phyloP scores from a whole-genome alignment of 2,329 filamentous ascomycete genomes.

The Pseudogymnoascus sp. region DNA sequence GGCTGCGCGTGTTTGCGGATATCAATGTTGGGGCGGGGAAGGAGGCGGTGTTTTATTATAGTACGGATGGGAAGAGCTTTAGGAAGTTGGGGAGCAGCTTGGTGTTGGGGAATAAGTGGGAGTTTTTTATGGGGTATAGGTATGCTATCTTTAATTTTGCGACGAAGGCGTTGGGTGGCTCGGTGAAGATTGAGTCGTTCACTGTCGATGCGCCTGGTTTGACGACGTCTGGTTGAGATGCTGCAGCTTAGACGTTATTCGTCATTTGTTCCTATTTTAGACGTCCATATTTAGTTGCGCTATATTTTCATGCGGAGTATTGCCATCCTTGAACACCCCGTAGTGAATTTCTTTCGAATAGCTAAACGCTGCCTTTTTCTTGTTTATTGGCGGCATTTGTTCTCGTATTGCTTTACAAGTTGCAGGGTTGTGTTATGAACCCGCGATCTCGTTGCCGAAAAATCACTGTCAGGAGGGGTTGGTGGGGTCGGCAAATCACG shows the following conservation, averaged over 20 bases:
- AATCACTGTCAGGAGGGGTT: not conserved
- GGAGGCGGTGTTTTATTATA: slow-evolving; percentile 34
- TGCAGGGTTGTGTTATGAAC: too few relatives aligned
- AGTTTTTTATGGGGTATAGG: slow-evolving; percentile 41
- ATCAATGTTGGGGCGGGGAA: slow-evolving; percentile 25
- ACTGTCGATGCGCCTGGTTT: not conserved
- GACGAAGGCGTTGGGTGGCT: slow-evolving; percentile 35
- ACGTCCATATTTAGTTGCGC: not conserved
- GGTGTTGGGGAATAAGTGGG: slow-evolving; percentile 35
- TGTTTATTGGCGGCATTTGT: too few relatives aligned
- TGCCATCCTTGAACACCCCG: too few relatives aligned
- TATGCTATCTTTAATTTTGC: slow-evolving; percentile 44
- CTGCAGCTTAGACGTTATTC: not conserved
- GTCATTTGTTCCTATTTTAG: not conserved
- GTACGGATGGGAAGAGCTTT: slow-evolving; percentile 34
- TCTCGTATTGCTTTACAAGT: too few relatives aligned
- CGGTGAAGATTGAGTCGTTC: not conserved
- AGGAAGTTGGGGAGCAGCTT: slow-evolving; percentile 28
- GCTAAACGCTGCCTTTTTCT: too few relatives aligned
- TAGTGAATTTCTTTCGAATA: too few relatives aligned
- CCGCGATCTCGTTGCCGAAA: too few relatives aligned
- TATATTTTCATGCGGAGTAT: too few relatives aligned
- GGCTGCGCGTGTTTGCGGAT: slow-evolving; percentile 32
- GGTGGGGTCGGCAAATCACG: not conserved
- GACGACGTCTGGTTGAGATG: not conserved